These are phyloP conservation scores for Athelia sp. DNA, from an alignment of 1,284 basidiomycete genomes.

Conservation along the genomic window DNA sequence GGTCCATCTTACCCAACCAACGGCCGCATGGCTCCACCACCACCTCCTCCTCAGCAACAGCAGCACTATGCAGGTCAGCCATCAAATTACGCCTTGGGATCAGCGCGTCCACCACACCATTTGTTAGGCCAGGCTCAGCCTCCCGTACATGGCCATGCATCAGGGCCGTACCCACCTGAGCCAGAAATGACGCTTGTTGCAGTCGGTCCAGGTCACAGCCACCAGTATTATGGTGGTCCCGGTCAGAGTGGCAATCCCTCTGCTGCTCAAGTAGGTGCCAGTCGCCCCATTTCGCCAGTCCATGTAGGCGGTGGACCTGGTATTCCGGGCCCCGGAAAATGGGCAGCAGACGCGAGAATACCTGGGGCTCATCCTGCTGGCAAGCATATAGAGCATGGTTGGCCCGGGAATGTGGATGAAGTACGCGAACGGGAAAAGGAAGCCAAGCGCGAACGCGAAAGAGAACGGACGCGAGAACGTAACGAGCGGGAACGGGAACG, in stretches of 20 bases:
- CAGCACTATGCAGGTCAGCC: conserved; percentile 1
- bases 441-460: conserved; percentile 12
- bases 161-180: background rate
- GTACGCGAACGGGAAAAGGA: conserved; percentile 17
- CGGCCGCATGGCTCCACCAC: conserved; percentile 5
- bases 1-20: conserved; percentile 3
- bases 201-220: background rate
- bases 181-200: background rate
- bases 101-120: conserved; percentile 8
- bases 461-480: conserved; percentile 25
- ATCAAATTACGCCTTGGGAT: background rate
- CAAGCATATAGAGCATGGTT: conserved; percentile 3
- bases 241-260: conserved; percentile 2
- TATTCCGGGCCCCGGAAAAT: conserved; percentile 11
- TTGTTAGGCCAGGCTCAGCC: conserved; percentile 9
- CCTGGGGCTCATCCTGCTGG: conserved; percentile 1
- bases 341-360: conserved; percentile 7
- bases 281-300: conserved; percentile 8
- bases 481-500: conserved; percentile 16
- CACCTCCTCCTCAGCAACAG: conserved; percentile 2
- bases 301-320: conserved; percentile 10
- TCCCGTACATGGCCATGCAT: background rate
- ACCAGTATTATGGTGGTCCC: conserved; percentile 4
- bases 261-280: conserved; percentile 9
- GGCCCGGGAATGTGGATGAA: conserved; percentile 6